Percentiles rank a stretch among this genome's conserved stretches.
These are phyloP conservation scores for Vitis rotundifolia DNA, from an alignment of 164 flowering plant genomes.

Conservation along the genomic window DNA sequence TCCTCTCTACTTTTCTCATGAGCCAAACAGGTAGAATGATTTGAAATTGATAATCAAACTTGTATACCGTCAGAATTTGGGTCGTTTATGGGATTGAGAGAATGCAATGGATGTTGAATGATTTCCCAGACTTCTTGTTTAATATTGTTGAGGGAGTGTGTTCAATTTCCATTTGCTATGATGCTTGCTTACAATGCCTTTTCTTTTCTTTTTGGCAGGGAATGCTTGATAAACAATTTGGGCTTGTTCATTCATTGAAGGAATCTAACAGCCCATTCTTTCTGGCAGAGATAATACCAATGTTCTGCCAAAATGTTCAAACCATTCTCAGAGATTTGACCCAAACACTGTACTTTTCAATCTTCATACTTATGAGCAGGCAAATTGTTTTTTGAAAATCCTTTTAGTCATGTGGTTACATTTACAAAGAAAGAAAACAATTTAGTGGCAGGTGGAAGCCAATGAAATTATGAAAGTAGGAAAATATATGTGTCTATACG, in stretches of 20 bases:
- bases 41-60: not conserved
- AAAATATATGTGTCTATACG: too few species aligned
- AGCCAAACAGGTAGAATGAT: not conserved
- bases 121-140: not conserved
- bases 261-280: conserved; percentile 6
- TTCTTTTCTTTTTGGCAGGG: conserved; percentile 11
- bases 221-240: conserved; percentile 8
- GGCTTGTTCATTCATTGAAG: conserved; percentile 5
- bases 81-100: too few species aligned
- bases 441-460: too few species aligned
- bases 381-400: too few species aligned
- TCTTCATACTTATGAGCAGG: too few species aligned
- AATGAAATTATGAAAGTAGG: too few species aligned
- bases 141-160: not conserved
- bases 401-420: too few species aligned
- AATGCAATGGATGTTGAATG: not conserved
- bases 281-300: not conserved
- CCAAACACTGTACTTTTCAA: conserved; percentile 16
- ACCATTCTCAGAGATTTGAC: conserved; percentile 8
- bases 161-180: not conserved
- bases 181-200: not conserved
- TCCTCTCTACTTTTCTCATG: not conserved
- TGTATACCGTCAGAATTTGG: not conserved
- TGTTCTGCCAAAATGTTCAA: conserved; percentile 5
- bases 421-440: too few species aligned